A percentile compares a stretch with the other conserved stretches of the same genome.
Conservation (phyloP, 768 basidiomycete species). For the Phaeotremella fagi region DNA sequence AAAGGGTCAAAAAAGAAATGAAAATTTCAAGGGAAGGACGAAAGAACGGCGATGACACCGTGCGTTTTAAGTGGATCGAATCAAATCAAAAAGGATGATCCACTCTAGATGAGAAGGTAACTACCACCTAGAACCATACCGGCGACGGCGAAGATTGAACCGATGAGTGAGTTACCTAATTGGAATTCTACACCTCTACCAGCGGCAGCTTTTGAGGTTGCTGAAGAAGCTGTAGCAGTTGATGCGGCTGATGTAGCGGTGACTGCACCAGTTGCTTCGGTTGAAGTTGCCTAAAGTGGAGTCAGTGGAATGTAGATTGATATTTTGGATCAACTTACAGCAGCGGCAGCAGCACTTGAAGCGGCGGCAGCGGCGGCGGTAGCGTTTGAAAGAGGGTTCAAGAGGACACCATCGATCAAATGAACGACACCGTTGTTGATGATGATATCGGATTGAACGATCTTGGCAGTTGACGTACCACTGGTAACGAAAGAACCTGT, state of each 20-base stretch:
- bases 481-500: constrained; percentile 59
- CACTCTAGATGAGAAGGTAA: constrained; percentile 9
- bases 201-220: constrained; percentile 14
- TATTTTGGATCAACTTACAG: constrained; percentile 16
- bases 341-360: constrained; percentile 24
- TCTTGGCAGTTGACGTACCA: constrained; percentile 54
- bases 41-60: too few relatives aligned
- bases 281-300: constrained; percentile 32
- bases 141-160: constrained; percentile 24
- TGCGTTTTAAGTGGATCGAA: background rate
- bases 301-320: constrained; percentile 17
- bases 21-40: background rate
- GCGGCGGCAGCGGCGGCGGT: constrained; percentile 44
- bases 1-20: too few relatives aligned
- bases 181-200: constrained; percentile 11
- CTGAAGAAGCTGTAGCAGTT: constrained; percentile 12
- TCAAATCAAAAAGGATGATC: background rate
- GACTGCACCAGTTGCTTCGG: constrained; percentile 24
- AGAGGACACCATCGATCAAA: constrained; percentile 48
- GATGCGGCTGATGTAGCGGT: constrained; percentile 31
- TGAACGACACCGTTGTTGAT: constrained; percentile 67
- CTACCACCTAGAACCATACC: constrained; percentile 30
- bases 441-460: constrained; percentile 60
- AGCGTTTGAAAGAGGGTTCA: constrained; percentile 46
- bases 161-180: constrained; percentile 20